Evolutionary conservation across 2,329 filamentous ascomycete genomes (phyloP).

Genomic region (Chrysosporium queenslandicum): DNA sequence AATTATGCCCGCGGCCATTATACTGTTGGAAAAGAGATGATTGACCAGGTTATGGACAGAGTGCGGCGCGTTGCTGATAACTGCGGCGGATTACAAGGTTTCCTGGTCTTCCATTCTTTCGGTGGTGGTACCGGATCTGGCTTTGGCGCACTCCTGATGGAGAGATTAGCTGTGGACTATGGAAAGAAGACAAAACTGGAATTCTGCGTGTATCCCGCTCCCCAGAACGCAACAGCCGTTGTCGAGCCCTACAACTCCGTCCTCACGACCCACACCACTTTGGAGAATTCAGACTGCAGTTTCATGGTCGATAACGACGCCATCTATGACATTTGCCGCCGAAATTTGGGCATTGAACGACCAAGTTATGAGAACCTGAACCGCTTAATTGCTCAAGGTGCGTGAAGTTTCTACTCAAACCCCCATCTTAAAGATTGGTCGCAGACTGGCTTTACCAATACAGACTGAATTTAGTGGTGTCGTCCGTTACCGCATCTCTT

Average conservation of each 20-base stretch:
- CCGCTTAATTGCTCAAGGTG: constrained; percentile 94
- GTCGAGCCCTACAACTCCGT: constrained; percentile 99
- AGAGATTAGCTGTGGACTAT: constrained; percentile 96
- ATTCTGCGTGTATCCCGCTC: constrained; percentile 98
- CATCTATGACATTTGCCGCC: constrained; percentile 98
- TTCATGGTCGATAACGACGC: constrained; percentile 99
- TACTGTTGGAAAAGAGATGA: constrained; percentile 58
- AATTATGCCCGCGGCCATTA: constrained; percentile 62
- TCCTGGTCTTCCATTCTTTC: constrained; percentile 97
- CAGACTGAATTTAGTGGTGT: constrained; percentile 52
- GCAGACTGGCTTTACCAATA: constrained; percentile 7
- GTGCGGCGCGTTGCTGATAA: constrained; percentile 56
- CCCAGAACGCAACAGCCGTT: constrained; percentile 91
- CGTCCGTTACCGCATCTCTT: constrained; percentile 96
- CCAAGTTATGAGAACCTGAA: constrained; percentile 99
- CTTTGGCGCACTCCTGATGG: constrained; percentile 96
- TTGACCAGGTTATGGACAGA: constrained; percentile 54
- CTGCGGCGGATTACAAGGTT: constrained; percentile 56
- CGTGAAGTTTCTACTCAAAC: constrained; percentile 13
- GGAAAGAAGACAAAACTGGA: constrained; percentile 99
- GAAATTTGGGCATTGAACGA: constrained; percentile 92
- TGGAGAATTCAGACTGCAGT: constrained; percentile 98
- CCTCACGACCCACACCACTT: constrained; percentile 94
- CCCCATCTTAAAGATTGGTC: background rate
- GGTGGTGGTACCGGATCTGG: constrained; percentile 97